Evolutionary conservation across 2,329 filamentous ascomycete species (phyloP), one percentile per base, ranked within the genome.

Genomic region (Gremmenia infestans): DNA sequence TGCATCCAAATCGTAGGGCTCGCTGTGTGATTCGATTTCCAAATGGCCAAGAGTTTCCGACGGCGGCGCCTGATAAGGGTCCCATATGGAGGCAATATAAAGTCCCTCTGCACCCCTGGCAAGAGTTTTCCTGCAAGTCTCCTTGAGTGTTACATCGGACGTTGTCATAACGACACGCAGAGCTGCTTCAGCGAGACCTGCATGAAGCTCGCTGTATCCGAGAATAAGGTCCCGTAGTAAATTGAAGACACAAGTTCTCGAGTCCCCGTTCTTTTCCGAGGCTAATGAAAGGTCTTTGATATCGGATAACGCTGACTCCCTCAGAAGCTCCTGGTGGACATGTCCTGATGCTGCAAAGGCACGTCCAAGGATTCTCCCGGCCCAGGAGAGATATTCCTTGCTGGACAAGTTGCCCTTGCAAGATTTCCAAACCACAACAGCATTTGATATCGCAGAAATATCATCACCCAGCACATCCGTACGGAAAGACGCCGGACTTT

Each of bases 351-450:
- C 81, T 40, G 87, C 85, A 72, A 92, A 97, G 0, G 90, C 86
- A 68, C 91, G 83, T 7, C 95, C 94, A 46, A 97, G 77, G 2
- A 92, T 87, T 60, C 87, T 82, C 3, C 89, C 92, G 46, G 89
- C 88, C 95, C 95, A 99, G 1, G 89, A 75, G 0, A 91, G 75
- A 68, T 94, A 97, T 15, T 83, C 80, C 25, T 81, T 74, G 54
- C 85, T 88, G 15, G 87, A 76, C 1, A 80, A 74, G 39, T 80
- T 76, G n/a, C 81, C 78, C 56, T 81, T 78, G 63, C 91, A 88
- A 43, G 88, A 91, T 67, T 86, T 85, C 86, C 88, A 94, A 0
- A 97, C 78, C 17, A 85, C 81, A 12, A 84, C 75, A 2, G 85
- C 82, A 66, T 86, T 83, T 1, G 73, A 70, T 12, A 82, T 70